Conservation (phyloP, 768 basidiomycete genomes). For the Gloeopeniophorella convolvens region DNA sequence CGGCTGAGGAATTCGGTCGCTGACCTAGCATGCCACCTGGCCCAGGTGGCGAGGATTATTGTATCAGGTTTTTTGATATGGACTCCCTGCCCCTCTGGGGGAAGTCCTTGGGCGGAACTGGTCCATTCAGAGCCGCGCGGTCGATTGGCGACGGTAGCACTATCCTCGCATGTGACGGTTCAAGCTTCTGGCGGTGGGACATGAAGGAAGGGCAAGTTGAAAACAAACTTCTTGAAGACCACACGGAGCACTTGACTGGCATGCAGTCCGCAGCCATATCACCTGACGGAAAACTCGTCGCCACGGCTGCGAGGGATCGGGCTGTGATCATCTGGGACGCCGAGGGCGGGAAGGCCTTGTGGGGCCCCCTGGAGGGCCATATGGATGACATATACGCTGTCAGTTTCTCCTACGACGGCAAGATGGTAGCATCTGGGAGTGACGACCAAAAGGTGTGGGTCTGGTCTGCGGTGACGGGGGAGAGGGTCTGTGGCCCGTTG, state of each 20-base stretch:
- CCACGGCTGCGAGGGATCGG: conserved; percentile 3
- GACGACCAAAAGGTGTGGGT: conserved; percentile 13
- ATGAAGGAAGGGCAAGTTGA: neutral
- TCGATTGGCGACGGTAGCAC: neutral
- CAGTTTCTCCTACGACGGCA: conserved; percentile 17
- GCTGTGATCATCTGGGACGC: conserved; percentile 15
- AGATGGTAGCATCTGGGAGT: conserved; percentile 15
- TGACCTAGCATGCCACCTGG: neutral
- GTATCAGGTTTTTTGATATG: conserved; percentile 14
- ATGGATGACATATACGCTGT: conserved; percentile 6
- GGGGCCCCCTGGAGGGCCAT: conserved; percentile 18
- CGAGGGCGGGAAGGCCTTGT: conserved; percentile 6
- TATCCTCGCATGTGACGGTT: neutral
- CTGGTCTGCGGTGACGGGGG: conserved; percentile 11
- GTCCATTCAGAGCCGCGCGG: conserved; percentile 3
- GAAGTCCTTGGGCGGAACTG: neutral
- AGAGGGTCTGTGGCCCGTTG: conserved; percentile 11
- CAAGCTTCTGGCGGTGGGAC: conserved; percentile 1
- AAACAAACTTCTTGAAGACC: neutral
- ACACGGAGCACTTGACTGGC: neutral
- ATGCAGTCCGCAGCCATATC: conserved; percentile 16
- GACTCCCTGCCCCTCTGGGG: conserved; percentile 8
- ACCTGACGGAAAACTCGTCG: conserved; percentile 7
- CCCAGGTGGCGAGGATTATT: conserved; percentile 4
- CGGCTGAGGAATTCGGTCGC: neutral